Conservation (phyloP, 2,329 filamentous ascomycete species). For the Verticillium klebahnii region DNA sequence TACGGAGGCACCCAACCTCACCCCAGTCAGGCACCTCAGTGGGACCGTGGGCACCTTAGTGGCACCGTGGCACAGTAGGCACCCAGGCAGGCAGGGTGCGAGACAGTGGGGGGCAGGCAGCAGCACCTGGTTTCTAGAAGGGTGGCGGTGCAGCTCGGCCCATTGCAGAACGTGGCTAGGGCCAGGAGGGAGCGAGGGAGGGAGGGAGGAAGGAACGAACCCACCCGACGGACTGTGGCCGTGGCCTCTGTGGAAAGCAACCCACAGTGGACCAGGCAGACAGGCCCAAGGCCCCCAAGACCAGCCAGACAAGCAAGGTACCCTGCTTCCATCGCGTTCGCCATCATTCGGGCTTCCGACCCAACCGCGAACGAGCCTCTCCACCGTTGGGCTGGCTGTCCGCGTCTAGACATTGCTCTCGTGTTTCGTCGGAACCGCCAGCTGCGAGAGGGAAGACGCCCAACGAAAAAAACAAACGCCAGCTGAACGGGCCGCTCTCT, state of each 20-base stretch:
- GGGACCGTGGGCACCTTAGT: too few relatives aligned
- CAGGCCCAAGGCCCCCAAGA: not conserved
- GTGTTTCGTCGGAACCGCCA: not conserved
- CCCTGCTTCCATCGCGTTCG: conserved; percentile 1
- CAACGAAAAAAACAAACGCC: not conserved
- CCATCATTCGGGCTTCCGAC: conserved; percentile 1
- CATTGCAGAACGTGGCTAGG: not conserved
- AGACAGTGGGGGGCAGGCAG: too few relatives aligned
- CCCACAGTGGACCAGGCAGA: not conserved
- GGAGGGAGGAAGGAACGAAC: not conserved
- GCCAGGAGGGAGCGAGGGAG: too few relatives aligned
- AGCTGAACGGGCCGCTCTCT: not conserved
- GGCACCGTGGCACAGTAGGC: too few relatives aligned
- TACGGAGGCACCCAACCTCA: too few relatives aligned
- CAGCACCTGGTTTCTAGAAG: not conserved
- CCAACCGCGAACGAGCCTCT: not conserved
- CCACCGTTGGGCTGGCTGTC: not conserved
- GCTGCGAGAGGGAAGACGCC: not conserved
- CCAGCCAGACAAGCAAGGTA: not conserved
- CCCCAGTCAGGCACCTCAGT: too few relatives aligned
- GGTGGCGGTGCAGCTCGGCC: not conserved
- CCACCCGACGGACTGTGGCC: not conserved
- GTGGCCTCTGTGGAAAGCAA: not conserved
- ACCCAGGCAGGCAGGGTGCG: too few relatives aligned
- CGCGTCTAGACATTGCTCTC: not conserved